phyloP scores from a whole-genome alignment of 768 basidiomycete genomes.

The Termitomyces sp. region DNA sequence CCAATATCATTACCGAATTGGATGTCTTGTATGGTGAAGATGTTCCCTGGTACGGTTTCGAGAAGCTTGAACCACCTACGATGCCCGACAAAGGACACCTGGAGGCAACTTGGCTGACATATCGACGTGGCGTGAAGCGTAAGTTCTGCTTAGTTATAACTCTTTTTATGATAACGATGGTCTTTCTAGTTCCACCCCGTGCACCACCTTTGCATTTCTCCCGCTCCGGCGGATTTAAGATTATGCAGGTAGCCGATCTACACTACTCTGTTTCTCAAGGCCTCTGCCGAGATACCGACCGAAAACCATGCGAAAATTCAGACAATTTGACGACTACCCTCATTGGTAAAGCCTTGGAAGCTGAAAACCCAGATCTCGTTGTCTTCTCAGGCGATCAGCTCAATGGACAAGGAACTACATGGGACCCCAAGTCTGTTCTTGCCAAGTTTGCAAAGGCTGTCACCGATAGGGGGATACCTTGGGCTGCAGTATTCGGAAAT shows the following conservation, averaged over 20 bases:
- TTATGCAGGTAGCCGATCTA: constrained; percentile 89
- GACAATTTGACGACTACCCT: constrained; percentile 81
- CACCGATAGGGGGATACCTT: constrained; percentile 74
- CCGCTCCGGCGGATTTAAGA: constrained; percentile 79
- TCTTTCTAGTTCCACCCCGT: constrained; percentile 53
- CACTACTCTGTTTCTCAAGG: constrained; percentile 87
- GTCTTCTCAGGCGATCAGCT: constrained; percentile 93
- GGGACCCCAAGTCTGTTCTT: constrained; percentile 85
- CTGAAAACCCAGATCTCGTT: constrained; percentile 86
- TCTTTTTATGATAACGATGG: background rate
- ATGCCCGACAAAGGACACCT: constrained; percentile 36
- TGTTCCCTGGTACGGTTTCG: constrained; percentile 83
- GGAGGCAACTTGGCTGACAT: constrained; percentile 61
- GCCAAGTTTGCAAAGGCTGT: constrained; percentile 85
- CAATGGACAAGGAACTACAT: constrained; percentile 86
- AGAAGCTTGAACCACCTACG: constrained; percentile 63
- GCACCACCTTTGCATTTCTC: constrained; percentile 84
- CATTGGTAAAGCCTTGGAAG: constrained; percentile 65
- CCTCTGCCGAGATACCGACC: constrained; percentile 68
- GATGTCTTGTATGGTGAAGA: constrained; percentile 88
- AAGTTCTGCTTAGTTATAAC: constrained; percentile 18
- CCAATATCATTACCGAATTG: constrained; percentile 82
- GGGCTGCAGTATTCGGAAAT: constrained; percentile 93
- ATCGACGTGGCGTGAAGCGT: constrained; percentile 75
- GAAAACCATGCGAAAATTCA: constrained; percentile 54